These are phyloP conservation scores for Samsoniella hepiali DNA, from an alignment of 2,329 filamentous ascomycete genomes.

Conservation along the genomic window DNA sequence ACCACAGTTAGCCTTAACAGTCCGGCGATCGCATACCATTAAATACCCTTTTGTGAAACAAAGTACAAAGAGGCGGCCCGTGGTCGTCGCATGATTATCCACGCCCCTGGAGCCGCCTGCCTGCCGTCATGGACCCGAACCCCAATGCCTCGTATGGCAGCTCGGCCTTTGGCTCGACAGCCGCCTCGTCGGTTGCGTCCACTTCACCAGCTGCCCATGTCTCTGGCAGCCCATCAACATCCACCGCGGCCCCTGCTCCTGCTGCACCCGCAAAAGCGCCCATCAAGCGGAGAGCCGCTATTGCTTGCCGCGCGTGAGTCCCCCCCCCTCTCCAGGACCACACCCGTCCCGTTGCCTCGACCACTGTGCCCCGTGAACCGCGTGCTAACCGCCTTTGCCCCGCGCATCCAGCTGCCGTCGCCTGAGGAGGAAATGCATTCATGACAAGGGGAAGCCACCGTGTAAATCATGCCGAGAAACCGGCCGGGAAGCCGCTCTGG, in stretches of 20 bases:
- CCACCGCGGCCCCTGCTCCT: neutral
- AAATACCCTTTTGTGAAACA: neutral
- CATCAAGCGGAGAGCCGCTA: conserved; percentile 49
- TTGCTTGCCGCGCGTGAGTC: conserved; percentile 51
- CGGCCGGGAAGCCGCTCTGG: conserved; percentile 41
- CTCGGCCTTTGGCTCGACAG: conserved; percentile 6
- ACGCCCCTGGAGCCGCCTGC: neutral
- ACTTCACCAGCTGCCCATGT: conserved; percentile 15
- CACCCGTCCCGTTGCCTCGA: neutral
- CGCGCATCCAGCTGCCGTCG: conserved; percentile 46
- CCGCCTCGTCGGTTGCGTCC: conserved; percentile 10
- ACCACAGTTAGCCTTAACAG: conserved; percentile 7
- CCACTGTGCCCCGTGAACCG: neutral
- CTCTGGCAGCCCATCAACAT: conserved; percentile 2
- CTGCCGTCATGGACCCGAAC: conserved; percentile 5
- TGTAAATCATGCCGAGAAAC: conserved; percentile 52
- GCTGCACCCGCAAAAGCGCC: conserved; percentile 19
- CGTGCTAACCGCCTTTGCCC: neutral
- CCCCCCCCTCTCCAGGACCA: neutral
- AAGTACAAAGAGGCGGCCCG: neutral
- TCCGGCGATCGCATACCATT: conserved; percentile 2
- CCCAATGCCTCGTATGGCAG: conserved; percentile 7
- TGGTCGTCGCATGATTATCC: neutral
- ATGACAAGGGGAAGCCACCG: conserved; percentile 46
- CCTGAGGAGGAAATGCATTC: conserved; percentile 54